Evolutionary conservation across 139 green algal genomes (phyloP).

Genomic region (Closterium sp.): DNA sequence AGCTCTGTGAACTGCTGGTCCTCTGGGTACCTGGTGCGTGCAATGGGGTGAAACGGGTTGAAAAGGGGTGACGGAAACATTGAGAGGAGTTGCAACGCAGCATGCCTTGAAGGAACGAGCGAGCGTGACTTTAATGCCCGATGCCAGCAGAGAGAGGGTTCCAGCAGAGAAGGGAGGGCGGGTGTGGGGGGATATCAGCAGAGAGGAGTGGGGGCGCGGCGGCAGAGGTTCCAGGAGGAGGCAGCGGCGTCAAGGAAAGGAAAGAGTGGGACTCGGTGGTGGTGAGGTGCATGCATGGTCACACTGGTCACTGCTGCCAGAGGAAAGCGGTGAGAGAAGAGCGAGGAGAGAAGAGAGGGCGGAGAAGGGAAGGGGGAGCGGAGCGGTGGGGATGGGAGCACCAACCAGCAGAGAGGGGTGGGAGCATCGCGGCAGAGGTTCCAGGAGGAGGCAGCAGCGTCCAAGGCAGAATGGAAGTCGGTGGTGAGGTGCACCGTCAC

Average conservation of each 20-base stretch:
- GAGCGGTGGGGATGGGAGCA: no score
- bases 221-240: neutral
- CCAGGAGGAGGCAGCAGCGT: neutral
- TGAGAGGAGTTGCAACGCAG: neutral
- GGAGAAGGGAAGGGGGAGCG: no score
- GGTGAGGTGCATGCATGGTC: neutral
- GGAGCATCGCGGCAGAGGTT: neutral
- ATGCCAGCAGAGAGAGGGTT: no score
- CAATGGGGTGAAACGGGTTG: neutral
- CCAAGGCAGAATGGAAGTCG: neutral
- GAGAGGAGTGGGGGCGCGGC: neutral
- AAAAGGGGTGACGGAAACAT: neutral
- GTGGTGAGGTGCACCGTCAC: constrained; percentile 1
- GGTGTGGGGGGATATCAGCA: neutral
- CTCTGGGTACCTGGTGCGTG: neutral
- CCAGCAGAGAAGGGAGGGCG: no score
- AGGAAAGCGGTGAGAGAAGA: no score
- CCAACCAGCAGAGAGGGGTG: neutral
- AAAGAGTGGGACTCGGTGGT: neutral
- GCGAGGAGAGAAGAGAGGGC: no score
- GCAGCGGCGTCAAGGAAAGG: neutral
- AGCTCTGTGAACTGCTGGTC: neutral
- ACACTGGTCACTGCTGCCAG: neutral
- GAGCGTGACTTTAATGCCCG: no score
- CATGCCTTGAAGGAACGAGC: no score